phyloP scores from a whole-genome alignment of 2,329 filamentous ascomycete genomes.

The Stagonosporopsis cucurbitacearum region DNA sequence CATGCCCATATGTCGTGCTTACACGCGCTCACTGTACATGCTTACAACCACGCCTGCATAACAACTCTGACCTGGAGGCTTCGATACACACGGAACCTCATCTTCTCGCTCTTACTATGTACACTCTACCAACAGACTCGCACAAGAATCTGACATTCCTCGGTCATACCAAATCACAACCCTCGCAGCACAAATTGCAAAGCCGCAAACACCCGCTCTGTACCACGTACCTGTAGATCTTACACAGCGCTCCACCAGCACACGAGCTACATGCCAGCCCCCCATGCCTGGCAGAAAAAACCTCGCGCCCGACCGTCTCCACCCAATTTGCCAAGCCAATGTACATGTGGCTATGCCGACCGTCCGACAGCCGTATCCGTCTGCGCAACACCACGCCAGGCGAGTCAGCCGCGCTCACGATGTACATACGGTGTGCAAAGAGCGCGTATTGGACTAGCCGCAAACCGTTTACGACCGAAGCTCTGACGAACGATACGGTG shows the following conservation, averaged over 20 bases:
- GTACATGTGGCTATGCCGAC: constrained; percentile 14
- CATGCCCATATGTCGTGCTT: not conserved
- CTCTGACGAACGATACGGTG: constrained; percentile 17
- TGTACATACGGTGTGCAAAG: constrained; percentile 13
- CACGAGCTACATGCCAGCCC: not conserved
- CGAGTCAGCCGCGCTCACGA: constrained; percentile 10
- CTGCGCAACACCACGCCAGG: constrained; percentile 3
- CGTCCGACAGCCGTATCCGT: constrained; percentile 4
- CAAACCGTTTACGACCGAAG: constrained; percentile 8
- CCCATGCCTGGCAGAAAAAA: constrained; percentile 16
- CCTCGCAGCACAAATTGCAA: constrained; percentile 2
- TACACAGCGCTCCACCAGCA: constrained; percentile 5
- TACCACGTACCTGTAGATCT: constrained; percentile 12
- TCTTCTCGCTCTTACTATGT: not conserved
- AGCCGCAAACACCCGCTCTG: constrained; percentile 11
- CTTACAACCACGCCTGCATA: no score
- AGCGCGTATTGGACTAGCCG: not conserved
- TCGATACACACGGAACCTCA: not conserved
- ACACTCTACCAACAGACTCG: not conserved
- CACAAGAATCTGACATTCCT: not conserved
- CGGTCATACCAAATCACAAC: not conserved
- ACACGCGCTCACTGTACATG: not conserved
- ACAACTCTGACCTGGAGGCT: not conserved
- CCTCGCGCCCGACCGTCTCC: not conserved
- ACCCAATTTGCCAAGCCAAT: constrained; percentile 7